phyloP scores from a whole-genome alignment of 768 basidiomycete species.

The Boletellus ananiceps region DNA sequence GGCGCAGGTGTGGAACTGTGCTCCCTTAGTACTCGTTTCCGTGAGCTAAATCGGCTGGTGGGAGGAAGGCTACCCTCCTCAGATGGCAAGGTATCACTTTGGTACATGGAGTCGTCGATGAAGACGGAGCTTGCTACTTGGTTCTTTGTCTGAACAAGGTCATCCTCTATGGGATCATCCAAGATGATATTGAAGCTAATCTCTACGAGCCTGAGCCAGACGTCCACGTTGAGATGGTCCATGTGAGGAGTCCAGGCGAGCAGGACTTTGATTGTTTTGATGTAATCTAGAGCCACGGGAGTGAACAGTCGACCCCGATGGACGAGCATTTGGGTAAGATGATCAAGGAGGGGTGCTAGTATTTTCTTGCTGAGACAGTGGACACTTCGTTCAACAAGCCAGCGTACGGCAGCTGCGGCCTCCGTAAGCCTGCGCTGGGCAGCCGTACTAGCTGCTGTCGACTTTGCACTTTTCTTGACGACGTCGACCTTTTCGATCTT shows the following conservation, averaged over 20 bases:
- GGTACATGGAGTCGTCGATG: constrained; percentile 30
- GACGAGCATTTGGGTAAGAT: constrained; percentile 59
- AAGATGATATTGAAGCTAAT: constrained; percentile 77
- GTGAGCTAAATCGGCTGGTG: constrained; percentile 16
- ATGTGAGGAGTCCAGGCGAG: constrained; percentile 70
- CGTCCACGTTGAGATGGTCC: constrained; percentile 59
- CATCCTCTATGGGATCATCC: constrained; percentile 45
- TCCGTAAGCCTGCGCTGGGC: constrained; percentile 61
- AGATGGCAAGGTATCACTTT: constrained; percentile 29
- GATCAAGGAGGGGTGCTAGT: constrained; percentile 53
- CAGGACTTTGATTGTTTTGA: constrained; percentile 68
- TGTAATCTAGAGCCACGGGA: constrained; percentile 73
- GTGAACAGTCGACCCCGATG: constrained; percentile 49
- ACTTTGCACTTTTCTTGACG: constrained; percentile 39
- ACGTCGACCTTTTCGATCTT: constrained; percentile 52
- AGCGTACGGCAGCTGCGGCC: constrained; percentile 62
- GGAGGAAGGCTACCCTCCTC: constrained; percentile 32
- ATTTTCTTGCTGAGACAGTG: constrained; percentile 52
- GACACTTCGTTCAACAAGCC: constrained; percentile 63
- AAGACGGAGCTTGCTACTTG: constrained; percentile 14
- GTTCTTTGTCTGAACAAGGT: constrained; percentile 24
- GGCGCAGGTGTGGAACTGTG: constrained; percentile 21
- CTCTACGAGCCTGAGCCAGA: constrained; percentile 67
- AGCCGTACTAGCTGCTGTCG: constrained; percentile 39
- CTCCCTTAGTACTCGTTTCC: constrained; percentile 26